Percentiles rank a stretch among this genome's conserved stretches.
phyloP scores from a whole-genome alignment of 2,329 filamentous ascomycete species.

The Coniochaeta hoffmannii region DNA sequence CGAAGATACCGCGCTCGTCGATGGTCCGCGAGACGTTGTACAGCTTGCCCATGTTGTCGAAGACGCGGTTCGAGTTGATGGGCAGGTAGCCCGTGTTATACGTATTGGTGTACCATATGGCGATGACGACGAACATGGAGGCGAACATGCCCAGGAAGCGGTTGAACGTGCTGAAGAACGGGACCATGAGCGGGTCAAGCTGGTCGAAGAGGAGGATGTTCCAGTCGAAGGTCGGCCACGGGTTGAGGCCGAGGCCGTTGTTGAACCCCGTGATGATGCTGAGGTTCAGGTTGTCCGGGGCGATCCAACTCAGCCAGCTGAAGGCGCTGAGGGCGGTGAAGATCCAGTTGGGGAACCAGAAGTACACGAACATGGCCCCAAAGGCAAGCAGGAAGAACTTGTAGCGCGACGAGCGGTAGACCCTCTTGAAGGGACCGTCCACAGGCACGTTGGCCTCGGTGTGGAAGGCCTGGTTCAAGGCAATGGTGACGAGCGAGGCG shows the following conservation, averaged over 20 bases:
- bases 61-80: slow-evolving; percentile 43
- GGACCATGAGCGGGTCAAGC: slow-evolving; percentile 28
- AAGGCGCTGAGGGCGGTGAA: slow-evolving; percentile 39
- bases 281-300: slow-evolving; percentile 28
- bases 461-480: slow-evolving; percentile 40
- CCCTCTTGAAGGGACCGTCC: slow-evolving; percentile 30
- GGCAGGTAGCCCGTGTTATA: slow-evolving; percentile 47
- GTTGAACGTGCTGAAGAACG: slow-evolving; percentile 55
- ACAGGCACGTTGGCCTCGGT: slow-evolving; percentile 27
- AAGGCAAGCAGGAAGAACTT: slow-evolving; percentile 37
- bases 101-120: slow-evolving; percentile 50
- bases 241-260: slow-evolving; percentile 33
- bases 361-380: slow-evolving; percentile 40
- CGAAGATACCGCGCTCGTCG: slow-evolving; percentile 24
- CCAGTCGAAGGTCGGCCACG: slow-evolving; percentile 43
- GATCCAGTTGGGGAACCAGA: slow-evolving; percentile 43
- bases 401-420: slow-evolving; percentile 34
- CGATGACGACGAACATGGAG: slow-evolving; percentile 46
- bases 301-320: slow-evolving; percentile 48
- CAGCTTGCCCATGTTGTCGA: slow-evolving; percentile 21
- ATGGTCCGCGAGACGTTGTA: slow-evolving; percentile 24
- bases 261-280: slow-evolving; percentile 22
- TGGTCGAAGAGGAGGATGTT: slow-evolving; percentile 26
- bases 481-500: slow-evolving; percentile 35
- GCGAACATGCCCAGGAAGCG: slow-evolving; percentile 49